Conservation (phyloP, 768 basidiomycete genomes). For the Lactarius deliciosus region DNA sequence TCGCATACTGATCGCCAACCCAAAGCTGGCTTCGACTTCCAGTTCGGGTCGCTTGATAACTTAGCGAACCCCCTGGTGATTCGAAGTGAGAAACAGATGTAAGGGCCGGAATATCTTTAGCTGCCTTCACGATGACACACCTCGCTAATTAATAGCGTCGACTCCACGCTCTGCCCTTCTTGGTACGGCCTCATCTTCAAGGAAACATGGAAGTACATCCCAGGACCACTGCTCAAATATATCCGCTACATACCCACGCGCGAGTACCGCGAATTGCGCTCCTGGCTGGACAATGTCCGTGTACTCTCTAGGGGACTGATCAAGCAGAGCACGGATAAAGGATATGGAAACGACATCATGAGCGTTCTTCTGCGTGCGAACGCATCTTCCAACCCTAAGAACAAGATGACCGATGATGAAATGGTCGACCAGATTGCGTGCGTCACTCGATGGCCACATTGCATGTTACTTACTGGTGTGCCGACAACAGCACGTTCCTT, state of each 20-base stretch:
- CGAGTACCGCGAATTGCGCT: conserved; percentile 7
- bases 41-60: conserved; percentile 32
- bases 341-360: conserved; percentile 1
- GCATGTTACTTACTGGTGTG: background rate
- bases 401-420: background rate
- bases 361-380: conserved; percentile 9
- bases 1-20: background rate
- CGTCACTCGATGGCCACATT: background rate
- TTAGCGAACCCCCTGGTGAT: conserved; percentile 27
- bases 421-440: background rate
- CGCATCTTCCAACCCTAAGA: background rate
- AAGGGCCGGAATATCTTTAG: background rate
- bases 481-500: conserved; percentile 1
- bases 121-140: background rate
- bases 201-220: background rate
- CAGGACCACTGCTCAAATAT: background rate
- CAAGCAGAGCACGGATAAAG: background rate
- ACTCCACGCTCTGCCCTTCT: conserved; percentile 2
- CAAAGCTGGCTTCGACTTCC: conserved; percentile 33
- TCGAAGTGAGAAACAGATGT: conserved; percentile 32
- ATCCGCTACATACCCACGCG: background rate
- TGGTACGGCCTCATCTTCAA: conserved; percentile 9
- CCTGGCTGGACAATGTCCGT: background rate
- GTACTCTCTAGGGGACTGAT: background rate
- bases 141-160: background rate